A percentile compares a stretch with the other conserved stretches of the same genome.
These are phyloP conservation scores for Globisporangium sylvaticum DNA, from an alignment of 352 stramenopile genomes.

Conservation along the genomic window DNA sequence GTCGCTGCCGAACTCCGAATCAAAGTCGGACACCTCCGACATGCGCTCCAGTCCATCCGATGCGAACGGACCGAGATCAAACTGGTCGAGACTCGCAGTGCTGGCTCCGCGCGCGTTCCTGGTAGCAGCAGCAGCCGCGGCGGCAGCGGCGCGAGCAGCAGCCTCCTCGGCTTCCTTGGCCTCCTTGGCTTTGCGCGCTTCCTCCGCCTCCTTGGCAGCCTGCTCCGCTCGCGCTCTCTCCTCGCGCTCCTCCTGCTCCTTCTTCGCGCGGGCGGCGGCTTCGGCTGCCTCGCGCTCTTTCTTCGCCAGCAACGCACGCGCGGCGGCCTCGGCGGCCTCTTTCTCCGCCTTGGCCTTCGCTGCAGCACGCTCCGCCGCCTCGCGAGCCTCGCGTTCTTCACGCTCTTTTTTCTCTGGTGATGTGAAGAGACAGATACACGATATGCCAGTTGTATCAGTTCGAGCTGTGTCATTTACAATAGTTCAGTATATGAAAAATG, in stretches of 20 bases:
- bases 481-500: neutral
- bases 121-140: slow-evolving; percentile 25
- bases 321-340: slow-evolving; percentile 42
- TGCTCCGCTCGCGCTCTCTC: slow-evolving; percentile 20
- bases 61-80: slow-evolving; percentile 55
- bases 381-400: slow-evolving; percentile 46
- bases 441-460: neutral
- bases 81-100: slow-evolving; percentile 54
- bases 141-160: slow-evolving; percentile 20
- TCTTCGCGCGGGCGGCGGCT: slow-evolving; percentile 35
- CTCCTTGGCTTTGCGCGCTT: slow-evolving; percentile 12
- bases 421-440: neutral
- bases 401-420: slow-evolving; percentile 28
- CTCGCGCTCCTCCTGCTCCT: slow-evolving; percentile 44
- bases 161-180: slow-evolving; percentile 26
- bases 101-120: slow-evolving; percentile 26
- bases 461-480: neutral
- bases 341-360: slow-evolving; percentile 47
- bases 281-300: slow-evolving; percentile 46
- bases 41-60: slow-evolving; percentile 42
- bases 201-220: slow-evolving; percentile 24
- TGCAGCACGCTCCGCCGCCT: slow-evolving; percentile 42
- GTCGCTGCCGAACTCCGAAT: slow-evolving; percentile 46
- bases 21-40: slow-evolving; percentile 66
- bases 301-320: slow-evolving; percentile 34